A percentile compares a stretch with the other conserved stretches of the same genome.
Conservation (phyloP, 257 asterid genomes). For the Ajuga chamaepitys region DNA sequence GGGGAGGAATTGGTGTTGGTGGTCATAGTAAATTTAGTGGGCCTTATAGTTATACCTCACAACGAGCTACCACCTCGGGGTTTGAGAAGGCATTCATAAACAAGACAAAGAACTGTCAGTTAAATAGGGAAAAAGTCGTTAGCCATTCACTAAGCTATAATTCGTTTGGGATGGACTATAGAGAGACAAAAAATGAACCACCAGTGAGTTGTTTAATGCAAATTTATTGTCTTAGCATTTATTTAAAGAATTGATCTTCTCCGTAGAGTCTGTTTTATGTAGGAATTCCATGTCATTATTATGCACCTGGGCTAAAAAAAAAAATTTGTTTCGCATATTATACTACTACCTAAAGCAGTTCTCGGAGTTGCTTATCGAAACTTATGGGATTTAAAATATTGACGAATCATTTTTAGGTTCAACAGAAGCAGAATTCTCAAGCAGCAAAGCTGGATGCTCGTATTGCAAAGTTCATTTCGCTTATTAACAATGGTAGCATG, state of each 20-base stretch:
- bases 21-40: conserved; percentile 70
- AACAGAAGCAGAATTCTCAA: conserved; percentile 24
- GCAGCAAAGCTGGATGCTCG: conserved; percentile 74
- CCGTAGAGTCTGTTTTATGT: conserved; percentile 9
- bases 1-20: conserved; percentile 98
- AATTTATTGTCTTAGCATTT: conserved; percentile 4
- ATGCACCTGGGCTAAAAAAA: neutral
- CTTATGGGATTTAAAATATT: neutral
- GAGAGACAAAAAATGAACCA: conserved; percentile 43
- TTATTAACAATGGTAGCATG: conserved; percentile 82
- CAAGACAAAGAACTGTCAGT: conserved; percentile 70
- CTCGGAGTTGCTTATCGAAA: neutral
- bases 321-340: neutral
- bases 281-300: neutral
- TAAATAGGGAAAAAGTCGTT: conserved; percentile 46
- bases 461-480: conserved; percentile 80
- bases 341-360: conserved; percentile 4
- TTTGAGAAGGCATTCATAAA: conserved; percentile 64
- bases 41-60: conserved; percentile 54
- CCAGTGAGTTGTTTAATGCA: conserved; percentile 45
- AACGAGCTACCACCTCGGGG: conserved; percentile 45
- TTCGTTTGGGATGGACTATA: conserved; percentile 95
- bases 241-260: neutral
- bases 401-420: conserved; percentile 35
- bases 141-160: conserved; percentile 49